Evolutionary conservation across 257 asterid species (phyloP), one percentile per base, ranked within the genome.

Genomic region (Capsicum chinense): DNA sequence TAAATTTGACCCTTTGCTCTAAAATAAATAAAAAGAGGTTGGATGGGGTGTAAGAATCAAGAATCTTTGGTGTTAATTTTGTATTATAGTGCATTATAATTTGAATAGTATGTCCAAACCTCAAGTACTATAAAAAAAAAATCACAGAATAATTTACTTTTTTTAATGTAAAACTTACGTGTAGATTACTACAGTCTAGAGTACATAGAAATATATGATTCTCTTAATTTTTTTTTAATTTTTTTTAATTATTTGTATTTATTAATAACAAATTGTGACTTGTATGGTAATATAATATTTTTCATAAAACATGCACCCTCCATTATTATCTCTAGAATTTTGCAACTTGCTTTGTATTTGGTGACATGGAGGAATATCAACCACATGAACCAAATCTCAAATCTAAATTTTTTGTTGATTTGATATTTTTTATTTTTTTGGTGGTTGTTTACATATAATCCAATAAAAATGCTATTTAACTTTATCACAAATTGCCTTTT

Each of bases 331-430:
- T 82, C 19, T 13, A 48, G 11, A 82, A 69, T 56, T 48, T 56
- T 83, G 71, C 85, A 83, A 83, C 62, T 83, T 37, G 85, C 56
- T 39, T 80, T 69, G 70, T 44, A 69, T 54, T 56, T 69, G 81
- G 7, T 70, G 59, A 56, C 42, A 39, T 3, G 71, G 14, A 56
- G 3, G 60, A 69, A 56, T 56, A 71, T 57, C 56, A 70, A 63
- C 81, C 68, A 37, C 58, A 56, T 7, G 71, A 69, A 83, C 70
- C 71, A 83, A 56, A 69, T 67, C 85, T 9, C 37, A 56, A 83
- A 44, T 14, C 5, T 8, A 47, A 48, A 1, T 60, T 4, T 33
- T 39, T 63, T 11, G 11, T 35, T 35, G 9, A 62, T 62, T 62
- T 62, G 69, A 39, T 39, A 3, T 44, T 44, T 44, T 44, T 44